A percentile compares a stretch with the other conserved stretches of the same genome.
phyloP scores from a whole-genome alignment of 108 stramenopile species.

The Aurantiochytrium sp. region DNA sequence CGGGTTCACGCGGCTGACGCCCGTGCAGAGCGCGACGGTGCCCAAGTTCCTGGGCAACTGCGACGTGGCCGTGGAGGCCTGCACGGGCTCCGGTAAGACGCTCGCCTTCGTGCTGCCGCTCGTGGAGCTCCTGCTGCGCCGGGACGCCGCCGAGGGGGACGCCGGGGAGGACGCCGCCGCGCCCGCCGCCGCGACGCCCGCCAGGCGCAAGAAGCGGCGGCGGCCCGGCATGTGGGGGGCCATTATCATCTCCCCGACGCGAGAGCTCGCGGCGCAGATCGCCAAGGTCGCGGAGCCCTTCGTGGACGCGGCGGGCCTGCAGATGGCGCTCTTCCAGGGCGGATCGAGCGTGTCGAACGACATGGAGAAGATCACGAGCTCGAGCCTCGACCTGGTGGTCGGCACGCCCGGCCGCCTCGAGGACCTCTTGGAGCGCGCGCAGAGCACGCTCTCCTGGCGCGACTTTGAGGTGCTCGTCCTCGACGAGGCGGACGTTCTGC shows the following conservation, averaged over 20 bases:
- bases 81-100: slow-evolving; percentile 94
- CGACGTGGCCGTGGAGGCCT: slow-evolving; percentile 94
- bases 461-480: slow-evolving; percentile 79
- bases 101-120: slow-evolving; percentile 90
- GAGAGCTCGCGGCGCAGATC: slow-evolving; percentile 61
- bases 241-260: slow-evolving; percentile 57
- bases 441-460: slow-evolving; percentile 70
- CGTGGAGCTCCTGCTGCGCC: slow-evolving; percentile 76
- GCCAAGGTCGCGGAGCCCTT: slow-evolving; percentile 45
- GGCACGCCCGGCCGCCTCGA: slow-evolving; percentile 92
- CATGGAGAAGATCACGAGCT: slow-evolving; percentile 61
- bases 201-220: not conserved
- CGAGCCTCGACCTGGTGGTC: slow-evolving; percentile 78
- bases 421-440: slow-evolving; percentile 67
- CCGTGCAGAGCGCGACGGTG: slow-evolving; percentile 86
- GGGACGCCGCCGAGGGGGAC: not conserved
- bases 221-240: slow-evolving; percentile 32
- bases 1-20: slow-evolving; percentile 73
- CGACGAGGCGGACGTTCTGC: slow-evolving; percentile 92
- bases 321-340: slow-evolving; percentile 45
- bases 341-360: slow-evolving; percentile 70
- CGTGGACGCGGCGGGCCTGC: not conserved
- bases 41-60: slow-evolving; percentile 88
- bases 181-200: not conserved
- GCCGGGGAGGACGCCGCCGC: not conserved